Percentiles rank a stretch among this genome's conserved stretches.
These are phyloP conservation scores for Kwoniella mangroviensis DNA, from an alignment of 768 basidiomycete genomes.

Conservation along the genomic window DNA sequence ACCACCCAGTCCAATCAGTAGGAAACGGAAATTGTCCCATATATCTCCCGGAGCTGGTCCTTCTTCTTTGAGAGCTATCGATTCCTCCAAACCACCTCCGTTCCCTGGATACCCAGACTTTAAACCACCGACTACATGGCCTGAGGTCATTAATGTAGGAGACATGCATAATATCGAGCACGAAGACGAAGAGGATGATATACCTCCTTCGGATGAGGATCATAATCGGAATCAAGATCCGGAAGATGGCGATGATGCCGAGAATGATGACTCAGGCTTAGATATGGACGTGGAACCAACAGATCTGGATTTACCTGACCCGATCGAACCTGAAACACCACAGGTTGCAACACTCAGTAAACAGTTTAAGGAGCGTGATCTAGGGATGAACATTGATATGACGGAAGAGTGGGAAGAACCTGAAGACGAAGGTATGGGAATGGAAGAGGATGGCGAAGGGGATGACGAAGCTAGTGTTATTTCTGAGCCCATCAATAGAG, in stretches of 20 bases:
- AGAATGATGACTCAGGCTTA: slow-evolving; percentile 35
- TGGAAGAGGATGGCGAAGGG: slow-evolving; percentile 53
- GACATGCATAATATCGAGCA: slow-evolving; percentile 13
- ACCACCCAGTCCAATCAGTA: neutral
- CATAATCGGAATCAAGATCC: slow-evolving; percentile 24
- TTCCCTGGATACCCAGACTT: slow-evolving; percentile 36
- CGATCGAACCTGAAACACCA: slow-evolving; percentile 22
- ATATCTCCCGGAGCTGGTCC: slow-evolving; percentile 10
- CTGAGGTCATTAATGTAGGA: slow-evolving; percentile 46
- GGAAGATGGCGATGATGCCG: slow-evolving; percentile 22
- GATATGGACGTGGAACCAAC: slow-evolving; percentile 25
- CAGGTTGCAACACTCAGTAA: neutral
- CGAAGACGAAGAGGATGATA: slow-evolving; percentile 22
- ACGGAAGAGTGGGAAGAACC: slow-evolving; percentile 67
- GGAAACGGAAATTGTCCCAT: slow-evolving; percentile 14
- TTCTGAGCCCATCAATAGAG: slow-evolving; percentile 22
- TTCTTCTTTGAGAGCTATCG: slow-evolving; percentile 13
- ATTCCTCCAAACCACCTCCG: slow-evolving; percentile 12
- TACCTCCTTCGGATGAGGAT: slow-evolving; percentile 28
- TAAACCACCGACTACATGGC: slow-evolving; percentile 45
- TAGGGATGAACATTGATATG: slow-evolving; percentile 54
- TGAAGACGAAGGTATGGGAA: slow-evolving; percentile 68
- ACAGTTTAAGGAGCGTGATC: slow-evolving; percentile 15
- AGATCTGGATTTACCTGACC: slow-evolving; percentile 7
- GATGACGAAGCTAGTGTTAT: slow-evolving; percentile 43